Conservation (phyloP, 768 basidiomycete genomes). For the Suillus tomentosus region DNA sequence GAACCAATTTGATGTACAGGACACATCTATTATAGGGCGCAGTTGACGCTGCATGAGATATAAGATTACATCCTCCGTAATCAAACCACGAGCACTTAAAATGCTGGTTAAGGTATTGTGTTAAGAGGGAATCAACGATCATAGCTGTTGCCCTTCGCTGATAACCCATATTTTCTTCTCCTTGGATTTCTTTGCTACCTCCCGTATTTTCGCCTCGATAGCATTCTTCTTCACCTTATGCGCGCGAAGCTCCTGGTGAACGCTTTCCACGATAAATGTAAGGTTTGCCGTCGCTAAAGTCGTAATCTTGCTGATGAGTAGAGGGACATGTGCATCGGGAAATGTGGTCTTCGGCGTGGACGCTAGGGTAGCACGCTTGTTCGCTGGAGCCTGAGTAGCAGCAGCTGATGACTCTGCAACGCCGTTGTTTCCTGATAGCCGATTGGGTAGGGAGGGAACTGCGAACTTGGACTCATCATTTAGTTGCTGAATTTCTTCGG, state of each 20-base stretch:
- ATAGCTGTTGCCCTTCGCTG: conserved; percentile 32
- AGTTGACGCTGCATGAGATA: background rate
- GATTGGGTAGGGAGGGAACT: conserved; percentile 48
- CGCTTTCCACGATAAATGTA: conserved; percentile 67
- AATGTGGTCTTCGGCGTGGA: conserved; percentile 57
- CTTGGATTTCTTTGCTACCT: conserved; percentile 75
- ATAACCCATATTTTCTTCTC: conserved; percentile 76
- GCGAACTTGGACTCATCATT: conserved; percentile 41
- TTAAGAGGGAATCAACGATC: background rate
- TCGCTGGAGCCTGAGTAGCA: conserved; percentile 21
- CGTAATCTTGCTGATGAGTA: conserved; percentile 64
- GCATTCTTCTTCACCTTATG: conserved; percentile 82
- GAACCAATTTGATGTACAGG: background rate
- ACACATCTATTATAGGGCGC: background rate
- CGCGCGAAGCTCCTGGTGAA: conserved; percentile 68
- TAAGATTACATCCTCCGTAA: background rate
- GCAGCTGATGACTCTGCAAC: conserved; percentile 17
- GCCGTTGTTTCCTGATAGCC: conserved; percentile 27
- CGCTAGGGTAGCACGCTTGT: conserved; percentile 28
- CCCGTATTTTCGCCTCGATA: conserved; percentile 78
- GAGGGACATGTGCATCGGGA: conserved; percentile 63
- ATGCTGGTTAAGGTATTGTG: background rate
- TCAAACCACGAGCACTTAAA: background rate
- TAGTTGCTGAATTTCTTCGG: conserved; percentile 36
- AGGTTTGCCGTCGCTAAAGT: conserved; percentile 62